These are phyloP conservation scores for Thyridium curvatum DNA, from an alignment of 2,329 filamentous ascomycete genomes.

Conservation along the genomic window DNA sequence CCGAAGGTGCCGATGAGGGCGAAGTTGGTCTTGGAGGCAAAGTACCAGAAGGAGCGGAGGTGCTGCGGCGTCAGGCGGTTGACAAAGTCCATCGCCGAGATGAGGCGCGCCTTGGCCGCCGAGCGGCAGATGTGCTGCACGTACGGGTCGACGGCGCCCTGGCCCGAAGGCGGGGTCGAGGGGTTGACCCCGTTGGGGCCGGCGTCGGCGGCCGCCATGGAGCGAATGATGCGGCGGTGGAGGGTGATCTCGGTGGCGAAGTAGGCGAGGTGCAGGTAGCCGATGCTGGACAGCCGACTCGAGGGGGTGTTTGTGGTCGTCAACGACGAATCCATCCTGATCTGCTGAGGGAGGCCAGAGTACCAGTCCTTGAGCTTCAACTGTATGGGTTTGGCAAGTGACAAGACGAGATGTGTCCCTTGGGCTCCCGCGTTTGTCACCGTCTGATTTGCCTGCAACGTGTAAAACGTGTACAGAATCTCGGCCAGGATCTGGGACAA, in stretches of 20 bases:
- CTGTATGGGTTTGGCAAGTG: conserved; percentile 74
- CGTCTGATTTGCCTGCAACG: conserved; percentile 65
- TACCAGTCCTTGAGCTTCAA: conserved; percentile 81
- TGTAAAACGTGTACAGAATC: conserved; percentile 79
- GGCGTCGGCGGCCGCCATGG: conserved; percentile 46
- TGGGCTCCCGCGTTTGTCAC: conserved; percentile 61
- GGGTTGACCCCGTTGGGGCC: background rate
- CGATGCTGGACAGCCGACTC: conserved; percentile 52
- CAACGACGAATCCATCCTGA: conserved; percentile 60
- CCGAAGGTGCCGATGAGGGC: conserved; percentile 93
- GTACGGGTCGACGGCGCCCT: conserved; percentile 61
- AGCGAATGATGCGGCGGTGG: conserved; percentile 84
- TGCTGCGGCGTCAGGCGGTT: conserved; percentile 85
- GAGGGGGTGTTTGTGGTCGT: conserved; percentile 29
- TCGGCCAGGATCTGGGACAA: conserved; percentile 71
- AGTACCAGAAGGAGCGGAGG: conserved; percentile 89
- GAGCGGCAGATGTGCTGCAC: conserved; percentile 88
- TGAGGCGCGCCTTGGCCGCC: conserved; percentile 87
- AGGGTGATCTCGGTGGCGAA: conserved; percentile 93
- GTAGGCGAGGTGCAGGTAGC: conserved; percentile 84
- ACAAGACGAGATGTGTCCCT: conserved; percentile 66
- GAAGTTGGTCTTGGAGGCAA: conserved; percentile 83
- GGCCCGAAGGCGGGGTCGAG: conserved; percentile 6
- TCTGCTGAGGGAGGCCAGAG: conserved; percentile 54
- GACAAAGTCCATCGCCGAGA: conserved; percentile 95